These are phyloP conservation scores for Zygotorulaspora mrakii DNA, from an alignment of 1,139 yeast genomes.

Conservation along the genomic window DNA sequence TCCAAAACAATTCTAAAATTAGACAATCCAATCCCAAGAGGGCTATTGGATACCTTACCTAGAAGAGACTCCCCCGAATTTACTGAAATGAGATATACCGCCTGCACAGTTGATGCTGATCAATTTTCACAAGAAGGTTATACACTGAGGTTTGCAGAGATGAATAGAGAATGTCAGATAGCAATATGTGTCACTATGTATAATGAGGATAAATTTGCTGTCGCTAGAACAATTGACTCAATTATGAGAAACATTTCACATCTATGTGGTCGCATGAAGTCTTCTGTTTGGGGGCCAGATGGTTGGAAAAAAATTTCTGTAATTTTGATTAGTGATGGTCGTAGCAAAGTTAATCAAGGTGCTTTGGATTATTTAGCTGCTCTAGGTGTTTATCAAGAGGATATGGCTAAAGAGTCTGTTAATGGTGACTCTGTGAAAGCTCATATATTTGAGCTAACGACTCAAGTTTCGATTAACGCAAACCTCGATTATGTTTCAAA, in stretches of 20 bases:
- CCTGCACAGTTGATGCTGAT: slow-evolving; percentile 88
- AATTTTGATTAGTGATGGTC: slow-evolving; percentile 85
- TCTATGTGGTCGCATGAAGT: slow-evolving; percentile 71
- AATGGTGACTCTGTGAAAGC: slow-evolving; percentile 88
- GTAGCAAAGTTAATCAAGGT: slow-evolving; percentile 77
- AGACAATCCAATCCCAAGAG: slow-evolving; percentile 91
- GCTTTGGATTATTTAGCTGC: slow-evolving; percentile 85
- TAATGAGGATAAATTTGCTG: slow-evolving; percentile 83
- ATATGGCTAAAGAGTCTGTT: slow-evolving; percentile 89
- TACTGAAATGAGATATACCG: slow-evolving; percentile 90
- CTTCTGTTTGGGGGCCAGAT: slow-evolving; percentile 89
- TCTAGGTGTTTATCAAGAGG: slow-evolving; percentile 94
- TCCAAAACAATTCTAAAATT: slow-evolving; percentile 63
- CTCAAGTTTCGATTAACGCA: slow-evolving; percentile 82
- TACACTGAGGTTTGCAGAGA: slow-evolving; percentile 76
- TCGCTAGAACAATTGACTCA: slow-evolving; percentile 90
- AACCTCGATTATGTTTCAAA: slow-evolving; percentile 78
- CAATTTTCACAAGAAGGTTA: slow-evolving; percentile 77
- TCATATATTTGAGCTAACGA: slow-evolving; percentile 89
- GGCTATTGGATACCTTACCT: slow-evolving; percentile 71
- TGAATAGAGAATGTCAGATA: slow-evolving; percentile 83
- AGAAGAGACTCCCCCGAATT: slow-evolving; percentile 87
- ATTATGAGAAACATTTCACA: slow-evolving; percentile 90
- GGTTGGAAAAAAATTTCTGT: slow-evolving; percentile 96
- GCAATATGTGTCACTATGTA: slow-evolving; percentile 93